A percentile compares a stretch with the other conserved stretches of the same genome.
phyloP scores from a whole-genome alignment of 192 early-diverging fungal genomes.

The Funneliformis mosseae region DNA sequence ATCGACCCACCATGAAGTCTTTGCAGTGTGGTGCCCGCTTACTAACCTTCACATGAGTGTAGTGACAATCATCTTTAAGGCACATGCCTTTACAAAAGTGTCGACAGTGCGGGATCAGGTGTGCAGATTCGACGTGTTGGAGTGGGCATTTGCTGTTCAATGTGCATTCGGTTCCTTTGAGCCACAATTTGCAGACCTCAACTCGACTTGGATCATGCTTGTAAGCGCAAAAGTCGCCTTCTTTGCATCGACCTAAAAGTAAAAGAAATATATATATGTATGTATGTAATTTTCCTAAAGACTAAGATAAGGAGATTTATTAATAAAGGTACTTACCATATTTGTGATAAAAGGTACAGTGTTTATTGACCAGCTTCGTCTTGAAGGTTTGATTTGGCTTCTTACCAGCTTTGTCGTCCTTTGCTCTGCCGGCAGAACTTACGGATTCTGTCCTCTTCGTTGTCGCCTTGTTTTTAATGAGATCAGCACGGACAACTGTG shows the following conservation, averaged over 20 bases:
- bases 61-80: conserved; percentile 4
- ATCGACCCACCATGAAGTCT: not conserved
- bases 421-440: not conserved
- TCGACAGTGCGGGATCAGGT: conserved; percentile 19
- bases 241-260: conserved; percentile 23
- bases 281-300: not conserved
- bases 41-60: conserved; percentile 24
- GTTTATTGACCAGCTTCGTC: not conserved
- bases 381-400: not conserved
- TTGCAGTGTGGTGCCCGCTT: not conserved
- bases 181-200: conserved; percentile 9
- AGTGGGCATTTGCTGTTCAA: not conserved
- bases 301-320: not conserved
- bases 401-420: not conserved
- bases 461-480: not conserved
- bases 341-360: conserved; percentile 3
- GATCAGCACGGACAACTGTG: not conserved
- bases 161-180: not conserved
- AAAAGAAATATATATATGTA: not conserved
- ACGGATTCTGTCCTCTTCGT: not conserved
- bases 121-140: not conserved
- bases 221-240: conserved; percentile 13
- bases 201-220: conserved; percentile 1
- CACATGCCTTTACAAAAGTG: conserved; percentile 14
- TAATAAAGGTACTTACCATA: not conserved